Evolutionary conservation across 768 basidiomycete genomes (phyloP), one percentile per base, ranked within the genome.

Genomic region (Hypsizygus marmoreus): DNA sequence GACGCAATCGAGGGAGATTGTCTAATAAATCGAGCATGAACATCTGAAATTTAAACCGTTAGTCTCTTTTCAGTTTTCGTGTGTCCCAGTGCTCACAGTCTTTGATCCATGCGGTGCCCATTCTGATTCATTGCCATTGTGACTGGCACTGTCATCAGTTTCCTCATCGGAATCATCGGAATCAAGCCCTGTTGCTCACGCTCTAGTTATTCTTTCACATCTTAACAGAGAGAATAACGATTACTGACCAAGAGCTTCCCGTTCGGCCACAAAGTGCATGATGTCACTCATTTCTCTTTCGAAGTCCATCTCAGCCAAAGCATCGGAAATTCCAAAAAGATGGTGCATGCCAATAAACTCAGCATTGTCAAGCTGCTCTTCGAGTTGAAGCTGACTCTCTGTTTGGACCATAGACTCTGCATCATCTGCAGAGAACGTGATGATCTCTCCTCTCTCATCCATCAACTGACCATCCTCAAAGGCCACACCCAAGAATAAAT

Each of bases 11-110:
- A 1, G 67, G 69, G 1, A 67, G 42, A 43, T 61, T 65, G 38
- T 69, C 69, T 0, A 69, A 37, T 5, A 65, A 12, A 30, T 69
- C 66, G 8, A 68, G 57, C 38, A 67, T 34, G 37, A 54, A 54
- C 53, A 54, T 54, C 53, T 50, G 9, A 24, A 41, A 4, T 6
- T 38, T n/a, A 20, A 11, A 25, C 28, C 8, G 8, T 22, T 11
- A 45, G 22, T 19, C 1, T 19, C 4, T 38, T 6, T 5, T n/a
- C 9, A 31, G 2, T 12, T 13, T 10, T 29, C 16, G 17, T 16
- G 23, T 11, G 19, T 28, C n/a, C n/a, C n/a, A 12, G 38, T 10
- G 28, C 45, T 41, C 24, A 47, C 45, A 13, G 50, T 43, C 31
- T 47, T 47, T 14, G 45, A 40, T 20, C 45, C 39, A 42, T 41